phyloP scores from a whole-genome alignment of 2,329 filamentous ascomycete species.

The Pseudocercospora crystallina region DNA sequence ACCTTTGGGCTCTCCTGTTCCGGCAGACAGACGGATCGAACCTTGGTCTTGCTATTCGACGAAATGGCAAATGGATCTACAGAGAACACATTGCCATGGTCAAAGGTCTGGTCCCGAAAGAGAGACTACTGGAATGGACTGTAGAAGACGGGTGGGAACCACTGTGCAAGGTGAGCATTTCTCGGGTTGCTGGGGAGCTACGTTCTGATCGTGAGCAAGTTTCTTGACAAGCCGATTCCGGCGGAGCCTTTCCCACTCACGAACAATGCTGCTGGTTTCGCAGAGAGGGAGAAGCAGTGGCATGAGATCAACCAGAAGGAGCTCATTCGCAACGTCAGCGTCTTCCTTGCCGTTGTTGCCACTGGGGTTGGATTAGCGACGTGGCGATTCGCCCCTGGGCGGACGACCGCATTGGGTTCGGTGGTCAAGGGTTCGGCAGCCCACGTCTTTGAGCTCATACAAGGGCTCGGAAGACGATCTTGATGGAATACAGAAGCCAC shows the following conservation, averaged over 20 bases:
- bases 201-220: background rate
- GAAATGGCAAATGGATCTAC: slow-evolving; percentile 8
- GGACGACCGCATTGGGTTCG: too few relatives aligned
- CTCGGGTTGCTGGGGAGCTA: background rate
- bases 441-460: too few relatives aligned
- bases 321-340: background rate
- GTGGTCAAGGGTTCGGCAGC: too few relatives aligned
- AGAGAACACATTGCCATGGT: slow-evolving; percentile 5
- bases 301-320: background rate
- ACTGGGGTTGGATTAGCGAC: background rate
- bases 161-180: slow-evolving; percentile 2
- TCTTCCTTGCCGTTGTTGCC: background rate
- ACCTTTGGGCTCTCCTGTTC: slow-evolving; percentile 2
- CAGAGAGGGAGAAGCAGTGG: background rate
- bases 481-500: too few relatives aligned
- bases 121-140: slow-evolving; percentile 7
- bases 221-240: slow-evolving; percentile 11
- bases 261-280: slow-evolving; percentile 4
- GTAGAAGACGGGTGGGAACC: slow-evolving; percentile 16
- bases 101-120: slow-evolving; percentile 1
- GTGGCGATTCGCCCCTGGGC: too few relatives aligned
- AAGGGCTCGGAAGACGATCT: too few relatives aligned
- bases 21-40: background rate
- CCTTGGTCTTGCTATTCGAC: background rate
- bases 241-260: slow-evolving; percentile 3